A percentile compares a stretch with the other conserved stretches of the same genome.
These are phyloP conservation scores for Discostella pseudostelligera DNA, from an alignment of 108 stramenopile species.

Conservation along the genomic window DNA sequence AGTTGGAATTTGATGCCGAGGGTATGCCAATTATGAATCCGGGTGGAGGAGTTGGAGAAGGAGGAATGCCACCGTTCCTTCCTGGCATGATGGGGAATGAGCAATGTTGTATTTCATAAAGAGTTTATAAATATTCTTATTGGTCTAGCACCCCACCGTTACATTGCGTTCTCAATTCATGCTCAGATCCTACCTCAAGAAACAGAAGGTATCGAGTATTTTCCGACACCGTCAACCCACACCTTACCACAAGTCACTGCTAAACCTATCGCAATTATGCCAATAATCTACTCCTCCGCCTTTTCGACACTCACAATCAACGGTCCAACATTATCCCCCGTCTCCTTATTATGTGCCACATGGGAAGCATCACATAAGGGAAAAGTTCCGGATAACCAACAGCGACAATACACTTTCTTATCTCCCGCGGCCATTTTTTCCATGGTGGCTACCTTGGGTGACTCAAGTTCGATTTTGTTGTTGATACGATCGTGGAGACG, in stretches of 20 bases:
- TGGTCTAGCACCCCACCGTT: not conserved
- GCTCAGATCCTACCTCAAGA: not conserved
- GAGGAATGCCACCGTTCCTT: conserved; percentile 4
- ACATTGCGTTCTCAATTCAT: not conserved
- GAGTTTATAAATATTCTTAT: not conserved
- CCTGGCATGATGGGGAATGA: conserved; percentile 8
- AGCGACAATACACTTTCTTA: conserved; percentile 85
- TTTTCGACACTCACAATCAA: conserved; percentile 76
- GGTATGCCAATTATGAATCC: conserved; percentile 90
- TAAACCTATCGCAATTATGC: not conserved
- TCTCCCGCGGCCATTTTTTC: conserved; percentile 50
- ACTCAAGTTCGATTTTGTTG: conserved; percentile 62
- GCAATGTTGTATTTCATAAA: conserved; percentile 24
- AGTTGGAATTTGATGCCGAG: conserved; percentile 89
- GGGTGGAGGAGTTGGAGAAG: conserved; percentile 9
- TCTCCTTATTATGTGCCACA: conserved; percentile 78
- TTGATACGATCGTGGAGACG: conserved; percentile 57
- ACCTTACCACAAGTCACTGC: no score
- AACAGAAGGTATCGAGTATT: no score
- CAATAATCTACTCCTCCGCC: conserved; percentile 16
- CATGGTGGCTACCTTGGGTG: conserved; percentile 64
- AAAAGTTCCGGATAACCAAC: conserved; percentile 86
- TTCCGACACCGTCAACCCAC: no score
- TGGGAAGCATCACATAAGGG: conserved; percentile 86
- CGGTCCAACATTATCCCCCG: conserved; percentile 92